These are phyloP conservation scores for Malus hybrid DNA, from an alignment of 331 rosid species.

Conservation along the genomic window DNA sequence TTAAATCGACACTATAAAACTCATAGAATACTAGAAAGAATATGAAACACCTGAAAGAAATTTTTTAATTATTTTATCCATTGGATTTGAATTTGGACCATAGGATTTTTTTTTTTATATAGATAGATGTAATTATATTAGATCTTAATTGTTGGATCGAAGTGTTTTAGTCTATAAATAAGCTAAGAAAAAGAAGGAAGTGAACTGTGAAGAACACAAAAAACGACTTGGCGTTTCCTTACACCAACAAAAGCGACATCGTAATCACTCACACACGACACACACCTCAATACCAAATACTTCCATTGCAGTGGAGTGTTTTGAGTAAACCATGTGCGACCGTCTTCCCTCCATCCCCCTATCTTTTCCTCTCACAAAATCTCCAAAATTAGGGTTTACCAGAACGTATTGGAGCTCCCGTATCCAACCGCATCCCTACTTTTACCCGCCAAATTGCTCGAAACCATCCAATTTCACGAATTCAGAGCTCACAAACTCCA, in stretches of 20 bases:
- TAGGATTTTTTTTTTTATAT: too few species aligned
- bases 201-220: too few species aligned
- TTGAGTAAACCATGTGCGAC: constrained; percentile 29
- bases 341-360: constrained; percentile 29
- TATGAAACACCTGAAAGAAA: too few species aligned
- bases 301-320: neutral
- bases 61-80: too few species aligned
- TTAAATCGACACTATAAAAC: too few species aligned
- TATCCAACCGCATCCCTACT: constrained; percentile 5
- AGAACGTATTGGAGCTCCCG: constrained; percentile 5
- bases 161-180: too few species aligned
- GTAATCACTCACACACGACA: neutral
- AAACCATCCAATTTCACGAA: neutral
- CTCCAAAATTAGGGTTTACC: constrained; percentile 18
- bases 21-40: too few species aligned
- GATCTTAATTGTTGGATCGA: too few species aligned
- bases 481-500: neutral
- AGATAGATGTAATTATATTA: too few species aligned
- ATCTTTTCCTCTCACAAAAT: constrained; percentile 22
- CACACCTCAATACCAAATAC: neutral
- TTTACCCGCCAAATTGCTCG: neutral
- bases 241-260: neutral
- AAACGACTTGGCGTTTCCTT: neutral
- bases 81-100: too few species aligned
- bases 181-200: too few species aligned